Evolutionary conservation across 2,329 filamentous ascomycete species (phyloP).

Genomic region (Diaporthe aspalathi): DNA sequence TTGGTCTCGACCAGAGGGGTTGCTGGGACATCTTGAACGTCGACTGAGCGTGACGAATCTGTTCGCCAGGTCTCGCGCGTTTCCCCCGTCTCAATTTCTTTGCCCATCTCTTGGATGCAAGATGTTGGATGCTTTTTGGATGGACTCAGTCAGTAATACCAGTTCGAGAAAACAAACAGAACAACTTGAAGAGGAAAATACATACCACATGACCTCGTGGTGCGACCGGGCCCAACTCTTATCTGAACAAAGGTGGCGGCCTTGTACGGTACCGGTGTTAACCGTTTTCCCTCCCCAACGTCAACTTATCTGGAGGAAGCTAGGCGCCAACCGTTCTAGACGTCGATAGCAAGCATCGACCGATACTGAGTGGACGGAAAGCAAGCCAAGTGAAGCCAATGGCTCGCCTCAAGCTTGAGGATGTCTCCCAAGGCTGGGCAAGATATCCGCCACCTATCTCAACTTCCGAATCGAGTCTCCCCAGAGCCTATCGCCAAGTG

Average conservation of each 20-base stretch:
- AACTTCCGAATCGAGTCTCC: not conserved
- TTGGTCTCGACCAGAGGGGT: conserved; percentile 37
- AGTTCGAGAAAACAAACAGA: no score
- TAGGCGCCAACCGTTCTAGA: conserved; percentile 2
- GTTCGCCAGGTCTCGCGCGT: conserved; percentile 5
- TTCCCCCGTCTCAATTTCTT: not conserved
- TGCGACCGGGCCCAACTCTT: not conserved
- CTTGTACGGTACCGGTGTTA: not conserved
- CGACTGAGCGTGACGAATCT: conserved; percentile 10
- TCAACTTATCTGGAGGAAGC: not conserved
- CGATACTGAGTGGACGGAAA: not conserved
- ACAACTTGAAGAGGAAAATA: not conserved
- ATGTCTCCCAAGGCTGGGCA: conserved; percentile 21
- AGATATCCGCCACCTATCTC: conserved; percentile 4
- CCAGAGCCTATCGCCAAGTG: not conserved
- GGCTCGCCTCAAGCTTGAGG: not conserved
- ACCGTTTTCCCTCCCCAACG: not conserved
- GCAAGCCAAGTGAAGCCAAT: conserved; percentile 17
- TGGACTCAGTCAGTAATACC: no score
- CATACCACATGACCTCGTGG: no score
- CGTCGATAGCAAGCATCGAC: not conserved
- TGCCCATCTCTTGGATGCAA: not conserved
- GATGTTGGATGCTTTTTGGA: not conserved
- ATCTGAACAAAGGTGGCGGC: not conserved
- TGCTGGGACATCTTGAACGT: not conserved